phyloP scores from a whole-genome alignment of 2,329 filamentous ascomycete species.

The Zasmidium cellare region DNA sequence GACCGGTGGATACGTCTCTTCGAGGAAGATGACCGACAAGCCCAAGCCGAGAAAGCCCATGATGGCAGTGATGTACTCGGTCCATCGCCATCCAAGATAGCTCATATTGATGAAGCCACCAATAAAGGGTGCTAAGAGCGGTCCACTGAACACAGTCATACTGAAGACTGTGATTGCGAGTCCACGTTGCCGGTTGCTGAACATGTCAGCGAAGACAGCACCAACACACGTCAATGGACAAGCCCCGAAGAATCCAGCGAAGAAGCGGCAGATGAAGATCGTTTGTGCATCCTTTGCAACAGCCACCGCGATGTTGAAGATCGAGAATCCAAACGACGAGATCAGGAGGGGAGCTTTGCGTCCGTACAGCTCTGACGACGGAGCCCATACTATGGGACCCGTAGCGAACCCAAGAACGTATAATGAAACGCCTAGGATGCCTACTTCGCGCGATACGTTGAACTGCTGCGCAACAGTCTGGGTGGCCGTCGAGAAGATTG shows the following conservation, averaged over 20 bases:
- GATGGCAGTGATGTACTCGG: slow-evolving; percentile 51
- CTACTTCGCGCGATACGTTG: slow-evolving; percentile 42
- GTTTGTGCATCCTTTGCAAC: slow-evolving; percentile 40
- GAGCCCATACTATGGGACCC: slow-evolving; percentile 48
- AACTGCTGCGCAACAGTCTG: slow-evolving; percentile 43
- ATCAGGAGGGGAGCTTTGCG: slow-evolving; percentile 32
- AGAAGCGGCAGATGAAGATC: slow-evolving; percentile 40
- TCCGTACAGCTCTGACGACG: slow-evolving; percentile 46
- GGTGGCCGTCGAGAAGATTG: slow-evolving; percentile 43
- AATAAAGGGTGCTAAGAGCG: slow-evolving; percentile 34
- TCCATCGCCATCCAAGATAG: slow-evolving; percentile 54
- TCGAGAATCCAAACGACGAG: slow-evolving; percentile 36
- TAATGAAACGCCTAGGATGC: slow-evolving; percentile 38
- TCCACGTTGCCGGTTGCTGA: slow-evolving; percentile 31
- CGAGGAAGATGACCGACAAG: slow-evolving; percentile 54
- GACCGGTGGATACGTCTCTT: slow-evolving; percentile 60
- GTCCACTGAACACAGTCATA: slow-evolving; percentile 37
- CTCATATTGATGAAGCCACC: slow-evolving; percentile 35
- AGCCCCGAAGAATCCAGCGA: slow-evolving; percentile 38
- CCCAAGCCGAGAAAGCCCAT: slow-evolving; percentile 56
- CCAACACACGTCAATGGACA: slow-evolving; percentile 50
- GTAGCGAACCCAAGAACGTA: slow-evolving; percentile 34
- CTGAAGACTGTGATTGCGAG: slow-evolving; percentile 39
- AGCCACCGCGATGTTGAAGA: slow-evolving; percentile 51
- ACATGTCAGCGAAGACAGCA: slow-evolving; percentile 46